A percentile compares a stretch with the other conserved stretches of the same genome.
Conservation (phyloP, 345 rosid genomes). For the Mangifera indica region DNA sequence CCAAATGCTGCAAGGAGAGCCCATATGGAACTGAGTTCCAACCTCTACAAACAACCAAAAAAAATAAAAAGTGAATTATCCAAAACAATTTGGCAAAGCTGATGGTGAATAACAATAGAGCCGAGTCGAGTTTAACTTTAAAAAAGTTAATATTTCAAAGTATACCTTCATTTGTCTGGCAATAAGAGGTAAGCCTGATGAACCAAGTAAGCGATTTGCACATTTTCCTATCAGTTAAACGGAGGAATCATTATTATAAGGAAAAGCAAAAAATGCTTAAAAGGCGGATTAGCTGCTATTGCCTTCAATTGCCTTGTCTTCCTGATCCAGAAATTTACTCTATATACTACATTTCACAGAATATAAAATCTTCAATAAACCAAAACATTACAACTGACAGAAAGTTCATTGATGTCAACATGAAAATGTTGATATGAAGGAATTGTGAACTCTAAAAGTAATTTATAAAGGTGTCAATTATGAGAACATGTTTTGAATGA, state of each 20-base stretch:
- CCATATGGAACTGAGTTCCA: conserved; percentile 84
- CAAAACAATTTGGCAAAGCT: neutral
- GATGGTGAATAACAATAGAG: neutral
- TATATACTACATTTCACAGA: neutral
- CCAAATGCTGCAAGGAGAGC: conserved; percentile 93
- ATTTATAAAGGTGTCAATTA: too few relatives aligned
- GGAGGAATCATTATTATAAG: neutral
- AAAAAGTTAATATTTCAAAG: neutral
- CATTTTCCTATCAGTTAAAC: conserved; percentile 65
- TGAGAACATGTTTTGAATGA: too few relatives aligned
- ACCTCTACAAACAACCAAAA: conserved; percentile 37
- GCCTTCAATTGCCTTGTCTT: neutral
- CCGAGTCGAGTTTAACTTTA: conserved; percentile 4
- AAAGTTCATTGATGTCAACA: neutral
- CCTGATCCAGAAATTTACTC: neutral
- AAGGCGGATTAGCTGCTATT: neutral
- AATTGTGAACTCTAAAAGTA: too few relatives aligned
- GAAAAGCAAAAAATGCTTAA: neutral
- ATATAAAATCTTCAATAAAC: neutral
- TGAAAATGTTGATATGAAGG: neutral
- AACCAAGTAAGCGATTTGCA: conserved; percentile 83
- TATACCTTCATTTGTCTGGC: conserved; percentile 92
- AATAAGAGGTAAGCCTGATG: conserved; percentile 81
- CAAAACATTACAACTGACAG: neutral
- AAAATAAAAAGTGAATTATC: neutral